Base-by-base conservation (phyloP, 768 basidiomycete genomes). In the Agaricus blazei region DNA sequence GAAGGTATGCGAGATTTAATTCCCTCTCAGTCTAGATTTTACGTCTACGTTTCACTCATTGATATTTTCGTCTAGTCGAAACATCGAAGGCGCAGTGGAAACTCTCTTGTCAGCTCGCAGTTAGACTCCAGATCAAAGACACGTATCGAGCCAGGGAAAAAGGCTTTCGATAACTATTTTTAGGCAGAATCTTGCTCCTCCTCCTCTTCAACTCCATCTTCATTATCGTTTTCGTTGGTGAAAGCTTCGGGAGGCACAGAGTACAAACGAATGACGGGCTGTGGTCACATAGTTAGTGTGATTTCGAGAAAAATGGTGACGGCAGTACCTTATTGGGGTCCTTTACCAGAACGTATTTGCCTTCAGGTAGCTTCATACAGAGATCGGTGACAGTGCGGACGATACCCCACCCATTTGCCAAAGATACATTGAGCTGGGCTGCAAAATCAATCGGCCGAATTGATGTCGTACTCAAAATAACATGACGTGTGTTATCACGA, bases 361-460 rank as follows among this genome's bases (percentile, higher is more conserved):
- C 97, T 71, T 98, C 96, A 23, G 93, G 92, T 85, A 94, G 87
- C 71, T 95, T 94, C 84, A 97, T 84, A 69, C 90, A 91, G 58
- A 98, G 71, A 65, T 99, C 97, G 28, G 91, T 88, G 57, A 99
- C 87, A 11, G 91, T 96, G 57, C 97, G 81, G 31, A 98, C 92
- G 64, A 99, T 98, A 52, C 97, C 97, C 97, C 97, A 99, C 9
- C 97, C 97, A 67, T 98, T 98, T 34, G 90, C 76, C 52, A 98
- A 74, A 27, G 93, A 96, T 37, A 99, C 87, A 68, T 98, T 98
- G 61, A 98, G 88, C 71, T 98, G 97, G 6, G 76, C 79, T 8
- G 97, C 95, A 64, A 98, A 98, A 59, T 98, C 97, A 19, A 82
- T 80, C 4, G 97, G 96, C 51, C 96, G 91, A 81, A 94, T 86